These are phyloP conservation scores for Aspergillus cavernicola DNA, from an alignment of 495 filamentous ascomycete species.

Conservation along the genomic window DNA sequence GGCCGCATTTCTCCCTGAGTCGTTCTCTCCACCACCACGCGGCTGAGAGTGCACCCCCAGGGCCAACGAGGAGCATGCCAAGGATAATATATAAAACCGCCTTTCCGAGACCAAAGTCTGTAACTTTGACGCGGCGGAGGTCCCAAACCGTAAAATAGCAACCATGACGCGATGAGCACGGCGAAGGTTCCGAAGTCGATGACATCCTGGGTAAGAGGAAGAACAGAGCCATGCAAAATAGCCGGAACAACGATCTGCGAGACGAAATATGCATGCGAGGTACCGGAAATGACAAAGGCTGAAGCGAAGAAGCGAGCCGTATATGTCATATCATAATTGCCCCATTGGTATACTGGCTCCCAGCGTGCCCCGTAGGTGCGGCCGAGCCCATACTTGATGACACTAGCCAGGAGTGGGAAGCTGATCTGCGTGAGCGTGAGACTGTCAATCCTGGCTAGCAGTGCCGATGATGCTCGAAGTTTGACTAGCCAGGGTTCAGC, in stretches of 20 bases:
- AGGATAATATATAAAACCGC: neutral
- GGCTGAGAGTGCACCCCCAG: neutral
- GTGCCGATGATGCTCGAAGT: neutral
- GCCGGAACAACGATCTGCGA: neutral
- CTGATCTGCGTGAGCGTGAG: neutral
- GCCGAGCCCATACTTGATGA: neutral
- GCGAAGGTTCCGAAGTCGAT: neutral
- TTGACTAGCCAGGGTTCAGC: too few relatives aligned
- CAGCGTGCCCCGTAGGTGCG: neutral
- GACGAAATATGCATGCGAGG: neutral
- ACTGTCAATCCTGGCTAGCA: neutral
- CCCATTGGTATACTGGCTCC: neutral
- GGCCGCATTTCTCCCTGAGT: too few relatives aligned
- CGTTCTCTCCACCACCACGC: constrained; percentile 6
- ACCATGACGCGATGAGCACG: neutral
- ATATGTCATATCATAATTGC: constrained; percentile 1
- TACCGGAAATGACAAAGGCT: neutral
- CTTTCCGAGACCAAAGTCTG: neutral
- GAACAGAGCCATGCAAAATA: neutral
- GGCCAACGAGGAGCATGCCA: neutral
- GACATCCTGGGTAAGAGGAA: neutral
- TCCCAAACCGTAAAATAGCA: constrained; percentile 8
- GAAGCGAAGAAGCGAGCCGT: neutral
- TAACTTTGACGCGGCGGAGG: constrained; percentile 7
- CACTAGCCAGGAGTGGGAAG: neutral